phyloP scores from a whole-genome alignment of 768 basidiomycete species.

The Mycena rebaudengoi region DNA sequence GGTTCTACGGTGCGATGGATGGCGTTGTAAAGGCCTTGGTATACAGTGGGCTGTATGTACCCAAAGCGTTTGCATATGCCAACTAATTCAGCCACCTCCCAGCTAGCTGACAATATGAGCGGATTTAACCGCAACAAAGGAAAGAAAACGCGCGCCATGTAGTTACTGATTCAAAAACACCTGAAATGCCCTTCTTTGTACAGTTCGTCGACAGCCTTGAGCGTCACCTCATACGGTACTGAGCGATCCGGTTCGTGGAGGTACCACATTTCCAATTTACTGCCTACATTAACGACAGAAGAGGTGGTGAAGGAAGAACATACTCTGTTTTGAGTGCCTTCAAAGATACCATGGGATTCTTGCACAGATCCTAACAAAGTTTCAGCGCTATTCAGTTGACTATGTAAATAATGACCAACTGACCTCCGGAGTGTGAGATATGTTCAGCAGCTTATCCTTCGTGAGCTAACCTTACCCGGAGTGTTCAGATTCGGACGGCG shows the following conservation, averaged over 20 bases:
- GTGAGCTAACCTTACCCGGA: too few species aligned
- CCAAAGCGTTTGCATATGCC: constrained; percentile 51
- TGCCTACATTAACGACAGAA: too few species aligned
- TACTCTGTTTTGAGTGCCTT: constrained; percentile 54
- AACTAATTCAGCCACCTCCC: constrained; percentile 39
- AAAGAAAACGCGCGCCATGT: too few species aligned
- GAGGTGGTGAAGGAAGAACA: constrained; percentile 29
- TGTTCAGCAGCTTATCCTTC: too few species aligned
- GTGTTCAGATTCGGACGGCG: too few species aligned
- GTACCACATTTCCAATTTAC: constrained; percentile 43
- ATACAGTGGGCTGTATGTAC: constrained; percentile 54
- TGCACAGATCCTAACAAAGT: constrained; percentile 57
- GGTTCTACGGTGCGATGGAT: constrained; percentile 26
- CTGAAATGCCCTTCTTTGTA: constrained; percentile 53
- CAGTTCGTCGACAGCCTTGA: constrained; percentile 48
- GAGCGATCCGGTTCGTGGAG: constrained; percentile 57
- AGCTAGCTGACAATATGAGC: too few species aligned
- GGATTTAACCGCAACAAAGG: too few species aligned
- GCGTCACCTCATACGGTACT: constrained; percentile 54
- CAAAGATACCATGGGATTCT: constrained; percentile 54
- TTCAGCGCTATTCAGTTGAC: too few species aligned
- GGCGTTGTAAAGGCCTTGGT: constrained; percentile 44
- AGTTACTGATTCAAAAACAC: constrained; percentile 59
- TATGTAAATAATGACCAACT: too few species aligned
- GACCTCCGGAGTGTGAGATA: too few species aligned